Evolutionary conservation across 257 asterid genomes (phyloP), one percentile per base, ranked within the genome.

Genomic region (Sherardia arvensis): DNA sequence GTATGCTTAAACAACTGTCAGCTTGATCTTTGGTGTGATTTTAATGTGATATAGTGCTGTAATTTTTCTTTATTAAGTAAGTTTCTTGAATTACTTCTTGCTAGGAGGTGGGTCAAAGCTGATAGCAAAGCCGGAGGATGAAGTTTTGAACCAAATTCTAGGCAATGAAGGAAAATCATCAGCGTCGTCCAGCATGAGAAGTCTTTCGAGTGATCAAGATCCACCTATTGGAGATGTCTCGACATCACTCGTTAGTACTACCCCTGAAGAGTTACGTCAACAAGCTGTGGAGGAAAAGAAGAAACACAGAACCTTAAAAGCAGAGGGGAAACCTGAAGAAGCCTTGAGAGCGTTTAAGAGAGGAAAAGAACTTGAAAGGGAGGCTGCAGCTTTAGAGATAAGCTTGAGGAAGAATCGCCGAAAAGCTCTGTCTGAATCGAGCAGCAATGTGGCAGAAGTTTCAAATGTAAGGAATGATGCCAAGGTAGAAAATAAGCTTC

Each of bases 321-420:
- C 91, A 23, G 88, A 84, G 81, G 99, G 99, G 65, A 93, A 93
- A 74, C 69, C 95, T 28, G 99, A 93, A 71, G 96, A 90, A 76
- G 97, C 99, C 43, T 69, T 90, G 23, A 78, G 67, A 74, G 96
- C 94, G 63, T 93, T 83, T 66, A 93, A 93, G 78, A 80, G 72
- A 77, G 99, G 94, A 28, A 93, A 93, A 74, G 99, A 93, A 78
- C 96, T 90, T 33, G 99, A 93, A 76, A 84, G 94, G 79, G 94
- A 85, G 71, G 99, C 99, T 74, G 94, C 68, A 49, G 90, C 96
- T 7, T 64, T 87, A 84, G 96, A 90, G 79, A 49, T 90, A 65
- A 70, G 83, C 61, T 71, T 93, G 60, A 79, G 94, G 71, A 93
- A 87, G 81, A 80, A 45, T 56, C 96, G 97, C 54, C 84, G 73